A percentile compares a stretch with the other conserved stretches of the same genome.
Conservation (phyloP, 2,329 filamentous ascomycete species). For the Aspergillus versicolor region DNA sequence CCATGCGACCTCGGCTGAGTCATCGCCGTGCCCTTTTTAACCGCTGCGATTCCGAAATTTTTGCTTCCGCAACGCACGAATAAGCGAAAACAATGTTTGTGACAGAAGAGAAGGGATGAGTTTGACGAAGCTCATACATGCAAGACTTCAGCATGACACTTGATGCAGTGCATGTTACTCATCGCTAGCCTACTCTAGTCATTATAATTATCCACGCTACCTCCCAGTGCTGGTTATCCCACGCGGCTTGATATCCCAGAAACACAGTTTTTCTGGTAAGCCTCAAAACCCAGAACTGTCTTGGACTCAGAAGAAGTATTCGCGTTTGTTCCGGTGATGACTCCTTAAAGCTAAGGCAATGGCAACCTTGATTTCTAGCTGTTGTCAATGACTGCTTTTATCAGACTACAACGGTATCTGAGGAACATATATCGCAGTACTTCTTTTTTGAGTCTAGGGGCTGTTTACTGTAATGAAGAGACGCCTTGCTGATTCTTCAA, state of each 20-base stretch:
- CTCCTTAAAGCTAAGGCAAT: conserved; percentile 46
- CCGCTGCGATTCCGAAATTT: conserved; percentile 1
- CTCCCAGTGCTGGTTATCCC: conserved; percentile 11
- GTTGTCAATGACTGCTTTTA: conserved; percentile 52
- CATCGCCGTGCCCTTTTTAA: conserved; percentile 16
- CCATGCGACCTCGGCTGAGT: conserved; percentile 18
- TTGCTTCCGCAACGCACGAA: conserved; percentile 10
- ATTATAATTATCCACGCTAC: background rate
- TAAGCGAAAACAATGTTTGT: background rate
- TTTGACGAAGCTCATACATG: conserved; percentile 14
- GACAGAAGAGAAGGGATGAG: conserved; percentile 14
- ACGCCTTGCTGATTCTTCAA: conserved; percentile 25
- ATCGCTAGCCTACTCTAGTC: conserved; percentile 12
- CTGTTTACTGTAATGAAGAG: conserved; percentile 18
- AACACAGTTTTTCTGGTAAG: conserved; percentile 25
- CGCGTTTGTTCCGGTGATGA: conserved; percentile 46
- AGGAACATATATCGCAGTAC: conserved; percentile 49
- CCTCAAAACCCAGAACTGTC: conserved; percentile 15
- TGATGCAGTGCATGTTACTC: conserved; percentile 11
- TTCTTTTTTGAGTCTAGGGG: conserved; percentile 12
- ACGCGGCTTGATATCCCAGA: conserved; percentile 13
- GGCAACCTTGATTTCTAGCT: conserved; percentile 53
- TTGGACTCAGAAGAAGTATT: conserved; percentile 11
- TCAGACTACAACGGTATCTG: conserved; percentile 98
- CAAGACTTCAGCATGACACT: conserved; percentile 17